Evolutionary conservation across 768 basidiomycete genomes (phyloP).

Genomic region (Lyophyllum decastes): DNA sequence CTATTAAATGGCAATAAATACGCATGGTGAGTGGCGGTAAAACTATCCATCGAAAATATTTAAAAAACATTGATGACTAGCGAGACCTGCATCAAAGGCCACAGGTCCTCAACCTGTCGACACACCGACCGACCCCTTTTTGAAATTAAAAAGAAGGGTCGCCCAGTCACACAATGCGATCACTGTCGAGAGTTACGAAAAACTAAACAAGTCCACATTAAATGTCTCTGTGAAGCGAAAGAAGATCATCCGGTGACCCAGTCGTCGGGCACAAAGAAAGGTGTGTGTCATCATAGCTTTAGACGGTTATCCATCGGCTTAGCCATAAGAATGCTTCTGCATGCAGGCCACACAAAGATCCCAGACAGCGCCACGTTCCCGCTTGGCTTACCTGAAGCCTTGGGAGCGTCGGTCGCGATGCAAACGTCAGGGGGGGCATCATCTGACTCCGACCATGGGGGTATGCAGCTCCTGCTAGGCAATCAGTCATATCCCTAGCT

Average conservation of each 20-base stretch:
- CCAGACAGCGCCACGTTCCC: slow-evolving; percentile 79
- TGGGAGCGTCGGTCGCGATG: slow-evolving; percentile 63
- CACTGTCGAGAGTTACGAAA: slow-evolving; percentile 85
- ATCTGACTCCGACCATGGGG: slow-evolving; percentile 65
- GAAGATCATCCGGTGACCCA: slow-evolving; percentile 57
- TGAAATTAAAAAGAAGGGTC: slow-evolving; percentile 92
- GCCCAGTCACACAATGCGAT: slow-evolving; percentile 89
- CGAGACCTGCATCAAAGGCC: slow-evolving; percentile 93
- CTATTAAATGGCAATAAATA: slow-evolving; percentile 79
- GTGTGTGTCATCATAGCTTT: slow-evolving; percentile 43
- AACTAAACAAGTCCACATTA: slow-evolving; percentile 84
- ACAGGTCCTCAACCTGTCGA: slow-evolving; percentile 86
- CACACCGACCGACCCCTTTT: slow-evolving; percentile 88
- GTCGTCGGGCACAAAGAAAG: slow-evolving; percentile 54
- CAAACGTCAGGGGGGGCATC: slow-evolving; percentile 50
- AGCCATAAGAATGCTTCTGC: slow-evolving; percentile 44
- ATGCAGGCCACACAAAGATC: slow-evolving; percentile 57
- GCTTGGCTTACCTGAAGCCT: slow-evolving; percentile 69
- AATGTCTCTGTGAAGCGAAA: slow-evolving; percentile 83
- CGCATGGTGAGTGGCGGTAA: slow-evolving; percentile 61
- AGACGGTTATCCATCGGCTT: slow-evolving; percentile 31
- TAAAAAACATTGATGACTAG: slow-evolving; percentile 37
- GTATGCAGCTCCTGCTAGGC: slow-evolving; percentile 56
- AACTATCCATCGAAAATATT: slow-evolving; percentile 4
- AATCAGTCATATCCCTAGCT: slow-evolving; percentile 34